Evolutionary conservation across 768 basidiomycete species (phyloP), one percentile per base, ranked within the genome.

Genomic region (Leccinum subgranulosum): DNA sequence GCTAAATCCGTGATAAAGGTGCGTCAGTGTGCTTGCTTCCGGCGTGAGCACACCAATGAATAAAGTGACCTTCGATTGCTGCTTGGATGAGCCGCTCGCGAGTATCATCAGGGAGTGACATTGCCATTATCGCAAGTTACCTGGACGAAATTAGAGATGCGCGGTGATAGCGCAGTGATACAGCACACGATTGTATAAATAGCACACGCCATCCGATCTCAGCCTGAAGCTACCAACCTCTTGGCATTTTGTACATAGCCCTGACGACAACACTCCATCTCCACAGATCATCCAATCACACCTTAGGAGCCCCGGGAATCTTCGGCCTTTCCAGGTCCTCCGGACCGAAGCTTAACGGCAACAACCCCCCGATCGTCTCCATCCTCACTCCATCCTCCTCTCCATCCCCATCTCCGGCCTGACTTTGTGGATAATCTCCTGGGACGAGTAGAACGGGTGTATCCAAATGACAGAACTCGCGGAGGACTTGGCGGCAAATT

Each of bases 261-360:
- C 21, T 23, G 46, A 17, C 4, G 19, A 17, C n/a, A 12, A 19
- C 14, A 34, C 3, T 10, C 58, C 47, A 54, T 15, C 25, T 31
- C 19, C 21, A 36, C 15, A 39, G 36, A 39, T 39, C 21, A 31
- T n/a, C 3, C n/a, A 25, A 12, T 46, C 29, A 31, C 1, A 15
- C 29, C 2, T 15, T 15, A 7, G 21, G 21, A 14, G 39, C 23
- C 15, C 19, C 5, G 29, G 65, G 65, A 5, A 57, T 5, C 47
- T 64, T 71, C 12, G 84, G 83, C 29, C 79, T 66, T 48, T 86
- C 83, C 64, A 92, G 67, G n/a, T 92, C 79, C 66, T 87, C 92
- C 1, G 94, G 94, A 0, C 94, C 94, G 73, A 96, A 96, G 66
- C 91, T 91, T 74, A 88, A 78, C 0, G 94, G 94, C 51, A 97